Conservation (phyloP, 768 basidiomycete genomes). For the Tricholoma bakamatsutake region DNA sequence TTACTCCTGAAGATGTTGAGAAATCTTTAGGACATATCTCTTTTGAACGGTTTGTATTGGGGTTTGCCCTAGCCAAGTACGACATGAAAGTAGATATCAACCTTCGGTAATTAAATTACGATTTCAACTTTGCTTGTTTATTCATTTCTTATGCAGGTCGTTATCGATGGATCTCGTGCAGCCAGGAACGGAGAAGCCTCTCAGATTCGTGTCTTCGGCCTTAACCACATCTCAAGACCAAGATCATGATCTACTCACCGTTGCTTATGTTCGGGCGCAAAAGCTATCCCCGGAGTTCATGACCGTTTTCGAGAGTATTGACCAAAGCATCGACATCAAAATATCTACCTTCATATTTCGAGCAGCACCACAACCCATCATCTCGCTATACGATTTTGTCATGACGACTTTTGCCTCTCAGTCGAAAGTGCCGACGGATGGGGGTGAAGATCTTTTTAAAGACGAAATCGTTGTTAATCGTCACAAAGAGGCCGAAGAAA, state of each 20-base stretch:
- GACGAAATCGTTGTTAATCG: conserved; percentile 1
- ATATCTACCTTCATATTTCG: conserved; percentile 89
- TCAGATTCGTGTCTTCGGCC: conserved; percentile 63
- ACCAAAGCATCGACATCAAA: conserved; percentile 82
- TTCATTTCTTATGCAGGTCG: conserved; percentile 39
- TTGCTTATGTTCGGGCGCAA: conserved; percentile 78
- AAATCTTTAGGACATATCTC: conserved; percentile 71
- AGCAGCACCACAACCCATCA: conserved; percentile 84
- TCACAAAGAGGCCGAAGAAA: conserved; percentile 30
- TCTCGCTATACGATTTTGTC: conserved; percentile 92
- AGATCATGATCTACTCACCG: conserved; percentile 64
- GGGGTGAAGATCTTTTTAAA: neutral
- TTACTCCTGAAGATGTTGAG: conserved; percentile 55
- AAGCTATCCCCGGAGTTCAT: conserved; percentile 81
- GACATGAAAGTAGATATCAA: conserved; percentile 84
- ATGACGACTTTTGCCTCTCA: conserved; percentile 89
- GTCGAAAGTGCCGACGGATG: neutral
- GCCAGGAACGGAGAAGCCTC: conserved; percentile 36
- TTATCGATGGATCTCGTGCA: conserved; percentile 73
- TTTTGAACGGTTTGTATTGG: conserved; percentile 72
- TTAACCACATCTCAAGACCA: conserved; percentile 25
- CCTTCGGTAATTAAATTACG: conserved; percentile 48
- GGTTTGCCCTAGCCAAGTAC: conserved; percentile 70
- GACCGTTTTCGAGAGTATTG: conserved; percentile 73
- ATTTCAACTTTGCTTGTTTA: neutral